Conservation (phyloP, 2,329 filamentous ascomycete species). For the Cryoendolithus antarcticus region DNA sequence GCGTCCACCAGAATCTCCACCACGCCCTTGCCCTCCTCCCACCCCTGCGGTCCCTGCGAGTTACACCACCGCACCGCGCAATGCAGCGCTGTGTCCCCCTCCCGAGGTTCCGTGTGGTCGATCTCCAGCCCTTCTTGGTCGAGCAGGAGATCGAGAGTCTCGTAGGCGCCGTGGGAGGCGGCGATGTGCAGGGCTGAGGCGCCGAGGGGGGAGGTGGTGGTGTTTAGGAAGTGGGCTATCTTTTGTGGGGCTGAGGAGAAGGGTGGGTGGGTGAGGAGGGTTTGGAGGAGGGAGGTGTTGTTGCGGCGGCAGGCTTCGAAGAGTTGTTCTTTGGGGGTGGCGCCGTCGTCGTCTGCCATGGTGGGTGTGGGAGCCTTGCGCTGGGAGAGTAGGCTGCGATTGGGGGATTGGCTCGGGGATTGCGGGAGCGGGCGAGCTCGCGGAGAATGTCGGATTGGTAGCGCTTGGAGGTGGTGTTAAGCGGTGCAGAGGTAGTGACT, state of each 20-base stretch:
- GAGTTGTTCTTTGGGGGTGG: constrained; percentile 70
- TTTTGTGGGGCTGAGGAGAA: constrained; percentile 42
- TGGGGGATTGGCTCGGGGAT: too few species aligned
- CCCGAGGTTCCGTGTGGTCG: constrained; percentile 59
- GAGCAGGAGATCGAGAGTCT: constrained; percentile 68
- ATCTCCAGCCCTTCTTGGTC: constrained; percentile 79
- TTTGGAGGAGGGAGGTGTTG: constrained; percentile 72
- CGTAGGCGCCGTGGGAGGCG: constrained; percentile 73
- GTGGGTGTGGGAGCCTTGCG: constrained; percentile 2
- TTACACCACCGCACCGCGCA: constrained; percentile 68
- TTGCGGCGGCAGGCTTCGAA: constrained; percentile 89
- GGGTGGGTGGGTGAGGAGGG: constrained; percentile 48
- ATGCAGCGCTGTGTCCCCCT: constrained; percentile 70
- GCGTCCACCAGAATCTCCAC: constrained; percentile 75
- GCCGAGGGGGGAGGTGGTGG: constrained; percentile 71
- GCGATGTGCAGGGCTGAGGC: constrained; percentile 85
- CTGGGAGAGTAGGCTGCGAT: not conserved
- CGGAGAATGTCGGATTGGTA: too few species aligned
- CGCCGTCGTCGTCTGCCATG: constrained; percentile 49
- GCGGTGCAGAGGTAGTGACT: too few species aligned
- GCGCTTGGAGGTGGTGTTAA: too few species aligned
- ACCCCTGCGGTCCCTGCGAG: constrained; percentile 49
- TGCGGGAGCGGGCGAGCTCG: too few species aligned
- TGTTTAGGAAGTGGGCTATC: constrained; percentile 70
- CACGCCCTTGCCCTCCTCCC: constrained; percentile 52